Percentiles rank a stretch among this genome's conserved stretches.
Conservation (phyloP, 805 yeast species). For the Metschnikowia gruessii region DNA sequence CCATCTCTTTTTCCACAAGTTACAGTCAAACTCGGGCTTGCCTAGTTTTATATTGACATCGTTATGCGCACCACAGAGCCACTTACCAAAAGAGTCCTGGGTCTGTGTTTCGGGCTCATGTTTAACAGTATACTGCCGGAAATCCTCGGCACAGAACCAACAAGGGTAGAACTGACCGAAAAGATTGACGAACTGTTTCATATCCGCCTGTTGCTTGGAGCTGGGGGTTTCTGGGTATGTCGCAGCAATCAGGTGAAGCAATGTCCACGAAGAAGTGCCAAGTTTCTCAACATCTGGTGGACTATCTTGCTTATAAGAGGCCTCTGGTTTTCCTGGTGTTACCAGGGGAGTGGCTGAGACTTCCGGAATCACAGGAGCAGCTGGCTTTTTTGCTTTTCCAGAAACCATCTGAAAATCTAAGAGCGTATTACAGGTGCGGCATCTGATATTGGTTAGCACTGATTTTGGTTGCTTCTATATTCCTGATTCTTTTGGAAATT, state of each 20-base stretch:
- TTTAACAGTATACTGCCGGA: constrained; percentile 54
- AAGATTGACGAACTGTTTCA: constrained; percentile 63
- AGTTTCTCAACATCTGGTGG: constrained; percentile 85
- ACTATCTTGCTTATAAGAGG: constrained; percentile 45
- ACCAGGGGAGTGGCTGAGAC: background rate
- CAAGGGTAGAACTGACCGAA: constrained; percentile 89
- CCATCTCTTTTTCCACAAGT: constrained; percentile 93
- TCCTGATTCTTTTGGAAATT: too few species aligned
- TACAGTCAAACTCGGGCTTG: constrained; percentile 82
- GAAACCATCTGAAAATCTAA: constrained; percentile 71
- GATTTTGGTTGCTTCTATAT: too few species aligned
- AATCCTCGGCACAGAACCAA: constrained; percentile 88
- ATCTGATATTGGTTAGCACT: constrained; percentile 37
- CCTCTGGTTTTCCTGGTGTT: constrained; percentile 3
- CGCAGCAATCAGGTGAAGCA: constrained; percentile 87
- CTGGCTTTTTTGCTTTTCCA: constrained; percentile 16
- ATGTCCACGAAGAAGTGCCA: constrained; percentile 90
- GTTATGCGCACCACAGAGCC: constrained; percentile 96
- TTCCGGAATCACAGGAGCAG: background rate
- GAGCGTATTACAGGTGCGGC: constrained; percentile 85
- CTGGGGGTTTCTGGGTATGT: constrained; percentile 74
- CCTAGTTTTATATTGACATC: constrained; percentile 86
- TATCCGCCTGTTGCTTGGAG: constrained; percentile 59
- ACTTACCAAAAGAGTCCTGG: constrained; percentile 77
- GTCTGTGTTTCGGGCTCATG: constrained; percentile 56